Evolutionary conservation across 106 monocot species (phyloP).

Genomic region (Platanthera zijinensis): DNA sequence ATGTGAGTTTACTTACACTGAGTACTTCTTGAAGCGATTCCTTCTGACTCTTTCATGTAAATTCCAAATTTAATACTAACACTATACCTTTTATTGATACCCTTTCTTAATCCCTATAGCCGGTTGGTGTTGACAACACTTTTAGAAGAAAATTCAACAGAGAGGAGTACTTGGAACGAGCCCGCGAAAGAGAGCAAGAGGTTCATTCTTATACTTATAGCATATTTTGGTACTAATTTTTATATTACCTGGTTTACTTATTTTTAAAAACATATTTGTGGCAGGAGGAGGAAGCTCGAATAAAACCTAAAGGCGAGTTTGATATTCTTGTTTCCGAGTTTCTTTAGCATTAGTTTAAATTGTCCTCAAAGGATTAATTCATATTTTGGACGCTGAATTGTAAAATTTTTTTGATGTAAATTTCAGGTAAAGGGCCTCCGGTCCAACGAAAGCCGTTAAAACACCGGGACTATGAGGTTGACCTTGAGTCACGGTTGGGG

Average conservation of each 20-base stretch:
- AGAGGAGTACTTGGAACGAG: conserved; percentile 74
- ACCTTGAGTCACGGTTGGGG: conserved; percentile 87
- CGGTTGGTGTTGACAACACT: conserved; percentile 88
- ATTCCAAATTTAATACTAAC: neutral
- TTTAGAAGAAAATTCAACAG: conserved; percentile 72
- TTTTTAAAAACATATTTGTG: neutral
- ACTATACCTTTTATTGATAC: neutral
- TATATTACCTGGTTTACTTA: conserved; percentile 1
- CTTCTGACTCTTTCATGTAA: neutral
- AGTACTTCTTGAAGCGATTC: neutral
- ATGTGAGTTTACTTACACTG: conserved; percentile 16
- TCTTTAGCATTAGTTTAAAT: neutral
- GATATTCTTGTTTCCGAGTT: neutral
- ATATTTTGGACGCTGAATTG: neutral
- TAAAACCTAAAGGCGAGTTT: conserved; percentile 48
- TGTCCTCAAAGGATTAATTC: neutral
- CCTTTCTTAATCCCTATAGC: conserved; percentile 20
- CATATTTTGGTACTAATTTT: neutral
- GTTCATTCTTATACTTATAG: conserved; percentile 15
- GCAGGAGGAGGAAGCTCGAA: conserved; percentile 54
- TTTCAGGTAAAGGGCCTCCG: conserved; percentile 61
- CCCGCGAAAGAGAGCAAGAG: conserved; percentile 60
- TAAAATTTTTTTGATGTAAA: neutral
- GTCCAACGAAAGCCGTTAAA: conserved; percentile 89
- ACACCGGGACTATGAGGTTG: conserved; percentile 94